Evolutionary conservation across 805 yeast species (phyloP).

Genomic region (Sporopachydermia quercuum): DNA sequence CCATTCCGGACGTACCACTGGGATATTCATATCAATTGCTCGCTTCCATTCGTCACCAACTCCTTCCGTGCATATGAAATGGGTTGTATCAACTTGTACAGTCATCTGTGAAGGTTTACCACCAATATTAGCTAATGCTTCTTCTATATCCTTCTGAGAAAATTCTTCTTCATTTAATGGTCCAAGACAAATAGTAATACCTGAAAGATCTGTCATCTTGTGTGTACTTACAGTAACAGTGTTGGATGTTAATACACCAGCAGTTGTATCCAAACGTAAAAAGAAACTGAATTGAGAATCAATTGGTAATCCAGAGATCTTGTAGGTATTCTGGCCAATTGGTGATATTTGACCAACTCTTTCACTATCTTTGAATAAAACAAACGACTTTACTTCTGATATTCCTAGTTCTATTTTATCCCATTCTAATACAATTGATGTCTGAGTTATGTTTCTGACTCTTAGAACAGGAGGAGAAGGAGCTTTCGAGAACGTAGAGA

Average conservation of each 20-base stretch:
- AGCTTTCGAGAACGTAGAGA: constrained; percentile 54
- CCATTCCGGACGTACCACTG: constrained; percentile 95
- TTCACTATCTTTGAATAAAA: constrained; percentile 52
- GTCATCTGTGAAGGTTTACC: constrained; percentile 63
- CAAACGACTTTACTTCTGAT: constrained; percentile 59
- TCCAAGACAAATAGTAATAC: constrained; percentile 85
- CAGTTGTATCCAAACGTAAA: constrained; percentile 71
- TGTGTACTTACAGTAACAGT: constrained; percentile 64
- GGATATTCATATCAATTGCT: constrained; percentile 78
- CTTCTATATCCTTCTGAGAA: constrained; percentile 40
- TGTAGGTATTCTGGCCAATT: constrained; percentile 59
- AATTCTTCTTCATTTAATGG: constrained; percentile 45
- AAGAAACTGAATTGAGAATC: constrained; percentile 73
- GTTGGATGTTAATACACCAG: constrained; percentile 71
- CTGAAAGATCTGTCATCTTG: constrained; percentile 89
- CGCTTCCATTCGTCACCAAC: constrained; percentile 60
- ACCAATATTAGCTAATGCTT: constrained; percentile 53
- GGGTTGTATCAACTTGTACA: constrained; percentile 86
- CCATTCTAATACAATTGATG: constrained; percentile 92
- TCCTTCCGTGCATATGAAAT: constrained; percentile 65
- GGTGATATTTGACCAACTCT: constrained; percentile 75
- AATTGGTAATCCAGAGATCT: constrained; percentile 81
- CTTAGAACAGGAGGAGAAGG: constrained; percentile 62
- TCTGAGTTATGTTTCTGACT: constrained; percentile 74
- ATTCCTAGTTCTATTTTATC: constrained; percentile 75